Base-by-base conservation (phyloP, 495 filamentous ascomycete species). In the Massariosphaeria phaeospora region DNA sequence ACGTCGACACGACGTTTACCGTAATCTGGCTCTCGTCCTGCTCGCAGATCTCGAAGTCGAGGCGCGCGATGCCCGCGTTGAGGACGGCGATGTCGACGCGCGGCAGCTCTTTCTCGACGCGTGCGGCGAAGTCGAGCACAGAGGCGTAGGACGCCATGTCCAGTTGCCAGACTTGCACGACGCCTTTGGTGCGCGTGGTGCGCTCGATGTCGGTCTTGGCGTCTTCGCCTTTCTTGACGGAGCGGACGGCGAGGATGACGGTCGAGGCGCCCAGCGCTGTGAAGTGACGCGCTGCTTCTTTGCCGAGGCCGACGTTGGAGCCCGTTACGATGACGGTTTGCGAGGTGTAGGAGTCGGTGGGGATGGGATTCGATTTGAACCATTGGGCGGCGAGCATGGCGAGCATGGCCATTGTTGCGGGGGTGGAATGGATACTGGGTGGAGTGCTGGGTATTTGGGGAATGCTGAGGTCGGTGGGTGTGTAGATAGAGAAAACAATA, bases 1-100 rank as follows among this genome's bases (percentile, higher is more conserved):
- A 71, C 2, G 75, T 78, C 2, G 72, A 70, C 20, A 77, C 59
- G 2, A 79, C 77, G 1, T 84, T 84, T 24, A 81, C 75, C 0
- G 76, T 77, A 33, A 83, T 70, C 20, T 65, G 71, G 10, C 53
- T 65, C 64, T 81, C 76, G 27, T 73, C 70, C 2, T 72, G 73
- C 34, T 75, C 75, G 9, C 48, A 64, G 0, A 60, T 36, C 7
- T 49, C 10, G 26, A 62, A 76, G 12, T 52, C 44, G 8, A 60
- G 52, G 1, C 66, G 65, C 10, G 68, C 68, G 7, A 79, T 43
- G 4, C 69, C 76, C 1, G 78, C 76, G 55, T 80, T 80, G 23
- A 70, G 56, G 1, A 77, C 46, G 3, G 75, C 62, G 0, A 53
- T 63, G 48, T 82, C 76, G 0, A 82, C 42, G 6, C 65, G 21